A percentile compares a stretch with the other conserved stretches of the same genome.
These are phyloP conservation scores for Corymbia citriodora DNA, from an alignment of 441 rosid species.

Conservation along the genomic window DNA sequence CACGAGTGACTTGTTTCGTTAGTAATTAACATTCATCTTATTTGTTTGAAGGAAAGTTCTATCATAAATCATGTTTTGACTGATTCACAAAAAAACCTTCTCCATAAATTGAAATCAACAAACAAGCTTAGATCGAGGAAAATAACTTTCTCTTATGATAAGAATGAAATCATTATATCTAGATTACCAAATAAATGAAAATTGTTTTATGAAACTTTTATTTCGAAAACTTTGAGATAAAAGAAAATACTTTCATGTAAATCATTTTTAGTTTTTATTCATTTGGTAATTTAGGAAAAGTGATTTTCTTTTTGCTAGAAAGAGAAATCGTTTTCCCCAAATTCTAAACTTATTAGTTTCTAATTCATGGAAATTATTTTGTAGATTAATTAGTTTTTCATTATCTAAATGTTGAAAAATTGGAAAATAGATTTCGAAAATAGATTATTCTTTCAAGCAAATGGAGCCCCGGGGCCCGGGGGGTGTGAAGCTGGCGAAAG, in stretches of 20 bases:
- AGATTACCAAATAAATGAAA: no score
- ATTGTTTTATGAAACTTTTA: no score
- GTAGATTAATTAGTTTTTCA: background rate
- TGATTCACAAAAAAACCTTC: no score
- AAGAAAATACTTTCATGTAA: no score
- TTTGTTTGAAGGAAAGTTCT: background rate
- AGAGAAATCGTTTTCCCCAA: background rate
- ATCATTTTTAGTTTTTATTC: background rate
- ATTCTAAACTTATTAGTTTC: background rate
- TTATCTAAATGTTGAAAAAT: no score
- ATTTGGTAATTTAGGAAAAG: background rate
- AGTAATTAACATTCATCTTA: background rate
- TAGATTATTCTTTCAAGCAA: background rate
- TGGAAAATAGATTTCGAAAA: background rate
- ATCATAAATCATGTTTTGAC: fast-evolving
- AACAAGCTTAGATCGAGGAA: background rate
- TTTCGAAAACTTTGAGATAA: no score
- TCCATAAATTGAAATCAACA: background rate
- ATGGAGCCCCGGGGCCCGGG: background rate
- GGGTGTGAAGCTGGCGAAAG: background rate
- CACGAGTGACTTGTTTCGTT: background rate
- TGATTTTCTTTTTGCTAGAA: no score
- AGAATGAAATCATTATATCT: no score
- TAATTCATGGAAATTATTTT: no score
- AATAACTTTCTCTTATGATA: background rate